Base-by-base conservation (phyloP, 2,329 filamentous ascomycete genomes). In the Phyllosticta ampelicida region DNA sequence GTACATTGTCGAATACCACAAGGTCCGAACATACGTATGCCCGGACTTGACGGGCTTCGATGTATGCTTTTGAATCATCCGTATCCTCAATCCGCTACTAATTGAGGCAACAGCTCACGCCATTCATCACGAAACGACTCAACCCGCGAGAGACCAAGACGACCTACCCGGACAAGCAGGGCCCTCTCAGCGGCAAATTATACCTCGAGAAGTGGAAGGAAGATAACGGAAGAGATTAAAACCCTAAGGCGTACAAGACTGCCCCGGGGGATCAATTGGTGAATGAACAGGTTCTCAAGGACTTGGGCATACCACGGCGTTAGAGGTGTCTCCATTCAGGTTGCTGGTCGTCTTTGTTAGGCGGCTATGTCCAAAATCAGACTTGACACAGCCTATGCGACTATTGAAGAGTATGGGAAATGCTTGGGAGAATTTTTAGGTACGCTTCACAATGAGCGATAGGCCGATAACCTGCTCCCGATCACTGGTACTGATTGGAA, bases 21-120 rank as follows among this genome's bases (percentile, higher is more conserved):
- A 95, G 75, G 89, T 97, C 68, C 86, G 92, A 73, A 96, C 91
- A 57, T 99, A 90, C 71, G 86, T 88, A 58, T 89, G 89, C 65
- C 91, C 92, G 48, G 78, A 80, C 52, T 72, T 95, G 60, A 78
- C 79, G 21, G 79, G 80, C 5, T 94, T 89, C 74, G 86, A 87
- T 77, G 90, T 94, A 61, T 55, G 67, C 61, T 20, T 30, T 5
- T 29, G 48, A 50, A 13, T 8, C 59, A 8, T 18, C 5, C n/a
- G 19, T 16, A n/a, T 11, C n/a, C 9, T 49, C 58, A 44, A 9
- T 10, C 11, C 59, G 19, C 18, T 16, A 36, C n/a, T 60, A 53
- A 51, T 36, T 63, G 26, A 29, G 3, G 49, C 26, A 4, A 8
- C 54, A 94, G 89, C 80, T 95, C 67, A 89, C 86, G 2, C 89